A percentile compares a stretch with the other conserved stretches of the same genome.
Conservation (phyloP, 1,139 yeast species). For the Kodamaea fungicola region DNA sequence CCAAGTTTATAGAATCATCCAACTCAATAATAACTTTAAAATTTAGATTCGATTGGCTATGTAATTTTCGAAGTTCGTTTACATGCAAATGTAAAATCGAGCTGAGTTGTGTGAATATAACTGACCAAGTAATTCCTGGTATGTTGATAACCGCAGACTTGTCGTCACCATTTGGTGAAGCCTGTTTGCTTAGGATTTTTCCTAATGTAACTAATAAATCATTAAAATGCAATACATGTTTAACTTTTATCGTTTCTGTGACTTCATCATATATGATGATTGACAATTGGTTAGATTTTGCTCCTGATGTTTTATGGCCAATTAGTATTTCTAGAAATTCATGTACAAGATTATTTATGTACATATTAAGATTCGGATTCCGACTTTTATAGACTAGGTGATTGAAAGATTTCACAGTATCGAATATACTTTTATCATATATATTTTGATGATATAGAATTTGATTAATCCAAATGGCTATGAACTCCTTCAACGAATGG, state of each 20-base stretch:
- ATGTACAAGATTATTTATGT: constrained; percentile 28
- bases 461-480: constrained; percentile 43
- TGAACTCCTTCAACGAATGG: constrained; percentile 35
- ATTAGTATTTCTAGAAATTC: constrained; percentile 15
- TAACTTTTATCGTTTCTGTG: constrained; percentile 15
- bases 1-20: constrained; percentile 21
- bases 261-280: constrained; percentile 24
- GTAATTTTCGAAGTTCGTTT: constrained; percentile 20
- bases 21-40: constrained; percentile 30
- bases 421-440: constrained; percentile 43
- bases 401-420: constrained; percentile 34
- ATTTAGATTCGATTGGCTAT: constrained; percentile 17
- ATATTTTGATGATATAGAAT: constrained; percentile 42
- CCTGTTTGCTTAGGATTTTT: constrained; percentile 12
- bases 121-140: constrained; percentile 31
- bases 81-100: constrained; percentile 29
- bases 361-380: constrained; percentile 40
- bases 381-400: constrained; percentile 36
- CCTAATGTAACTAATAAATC: constrained; percentile 19
- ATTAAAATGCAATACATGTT: constrained; percentile 30
- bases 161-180: constrained; percentile 9
- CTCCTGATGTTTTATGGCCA: constrained; percentile 6
- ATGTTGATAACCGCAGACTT: constrained; percentile 18
- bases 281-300: constrained; percentile 20
- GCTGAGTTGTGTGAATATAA: constrained; percentile 30